These are phyloP conservation scores for Picea sitchensis DNA, from an alignment of 75 land plant species.

Conservation along the genomic window DNA sequence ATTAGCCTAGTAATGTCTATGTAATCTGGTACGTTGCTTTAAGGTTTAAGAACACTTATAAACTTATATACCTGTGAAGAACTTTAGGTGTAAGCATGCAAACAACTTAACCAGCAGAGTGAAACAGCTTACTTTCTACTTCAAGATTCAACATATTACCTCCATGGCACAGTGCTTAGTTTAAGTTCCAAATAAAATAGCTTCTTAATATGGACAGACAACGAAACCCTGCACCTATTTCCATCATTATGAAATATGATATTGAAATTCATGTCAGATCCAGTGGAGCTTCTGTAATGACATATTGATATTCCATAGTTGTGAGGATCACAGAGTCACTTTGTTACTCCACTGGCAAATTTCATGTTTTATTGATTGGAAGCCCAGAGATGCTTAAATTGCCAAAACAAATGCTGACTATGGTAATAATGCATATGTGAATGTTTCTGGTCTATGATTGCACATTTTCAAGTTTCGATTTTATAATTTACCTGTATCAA, in stretches of 20 bases:
- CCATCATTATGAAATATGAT: neutral
- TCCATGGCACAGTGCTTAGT: neutral
- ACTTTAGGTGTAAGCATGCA: too few relatives aligned
- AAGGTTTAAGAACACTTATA: too few relatives aligned
- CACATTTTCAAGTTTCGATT: neutral
- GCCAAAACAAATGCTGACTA: neutral
- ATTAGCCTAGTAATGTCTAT: too few relatives aligned
- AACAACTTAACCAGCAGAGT: too few relatives aligned
- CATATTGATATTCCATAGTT: neutral
- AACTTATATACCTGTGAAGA: too few relatives aligned
- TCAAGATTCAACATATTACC: too few relatives aligned
- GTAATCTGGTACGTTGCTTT: too few relatives aligned
- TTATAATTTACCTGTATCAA: neutral
- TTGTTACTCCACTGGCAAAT: neutral
- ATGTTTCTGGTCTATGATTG: neutral
- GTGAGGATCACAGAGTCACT: neutral
- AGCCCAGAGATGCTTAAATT: neutral
- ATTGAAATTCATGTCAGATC: slow-evolving; percentile 1
- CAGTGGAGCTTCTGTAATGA: neutral
- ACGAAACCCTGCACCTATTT: neutral
- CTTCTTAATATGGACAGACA: neutral
- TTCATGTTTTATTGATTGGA: neutral
- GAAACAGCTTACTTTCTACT: too few relatives aligned
- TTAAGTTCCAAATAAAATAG: neutral
- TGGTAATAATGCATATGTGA: neutral